A percentile compares a stretch with the other conserved stretches of the same genome.
phyloP scores from a whole-genome alignment of 768 basidiomycete species.

The Pisolithus tinctorius region DNA sequence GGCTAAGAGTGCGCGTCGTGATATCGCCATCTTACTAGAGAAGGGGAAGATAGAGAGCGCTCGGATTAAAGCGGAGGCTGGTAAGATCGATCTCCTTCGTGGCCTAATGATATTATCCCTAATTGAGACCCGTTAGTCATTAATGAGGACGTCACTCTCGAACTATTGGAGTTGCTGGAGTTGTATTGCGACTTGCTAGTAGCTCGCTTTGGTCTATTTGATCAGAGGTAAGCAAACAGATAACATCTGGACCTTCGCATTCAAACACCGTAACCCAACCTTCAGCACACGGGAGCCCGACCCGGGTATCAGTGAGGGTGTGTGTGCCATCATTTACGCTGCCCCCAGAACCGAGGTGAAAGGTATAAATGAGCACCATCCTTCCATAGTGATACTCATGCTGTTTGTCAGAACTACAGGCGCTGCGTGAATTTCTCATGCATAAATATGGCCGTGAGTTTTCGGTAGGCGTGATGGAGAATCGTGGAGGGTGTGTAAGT shows the following conservation, averaged over 20 bases:
- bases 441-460: conserved; percentile 95
- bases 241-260: conserved; percentile 2
- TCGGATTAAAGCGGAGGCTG: conserved; percentile 76
- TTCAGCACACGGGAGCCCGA: conserved; percentile 77
- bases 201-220: conserved; percentile 87
- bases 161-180: conserved; percentile 87
- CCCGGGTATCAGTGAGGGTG: conserved; percentile 78
- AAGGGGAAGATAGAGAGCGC: conserved; percentile 80
- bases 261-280: conserved; percentile 1
- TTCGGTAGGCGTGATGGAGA: conserved; percentile 79
- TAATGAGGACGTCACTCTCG: conserved; percentile 78
- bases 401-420: conserved; percentile 63
- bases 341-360: conserved; percentile 89
- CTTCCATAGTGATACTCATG: conserved; percentile 1
- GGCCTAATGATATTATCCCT: conserved; percentile 2
- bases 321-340: conserved; percentile 83
- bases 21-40: conserved; percentile 77
- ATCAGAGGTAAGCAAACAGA: conserved; percentile 60
- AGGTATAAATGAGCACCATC: conserved; percentile 36
- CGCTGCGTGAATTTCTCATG: conserved; percentile 89
- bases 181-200: conserved; percentile 92
- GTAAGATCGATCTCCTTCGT: conserved; percentile 41
- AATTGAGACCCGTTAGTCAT: conserved; percentile 45
- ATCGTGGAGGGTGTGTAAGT: conserved; percentile 72
- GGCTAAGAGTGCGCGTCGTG: conserved; percentile 63